Percentiles rank a stretch among this genome's conserved stretches.
These are phyloP conservation scores for Biancaea sappan DNA, from an alignment of 306 rosid genomes.

Conservation along the genomic window DNA sequence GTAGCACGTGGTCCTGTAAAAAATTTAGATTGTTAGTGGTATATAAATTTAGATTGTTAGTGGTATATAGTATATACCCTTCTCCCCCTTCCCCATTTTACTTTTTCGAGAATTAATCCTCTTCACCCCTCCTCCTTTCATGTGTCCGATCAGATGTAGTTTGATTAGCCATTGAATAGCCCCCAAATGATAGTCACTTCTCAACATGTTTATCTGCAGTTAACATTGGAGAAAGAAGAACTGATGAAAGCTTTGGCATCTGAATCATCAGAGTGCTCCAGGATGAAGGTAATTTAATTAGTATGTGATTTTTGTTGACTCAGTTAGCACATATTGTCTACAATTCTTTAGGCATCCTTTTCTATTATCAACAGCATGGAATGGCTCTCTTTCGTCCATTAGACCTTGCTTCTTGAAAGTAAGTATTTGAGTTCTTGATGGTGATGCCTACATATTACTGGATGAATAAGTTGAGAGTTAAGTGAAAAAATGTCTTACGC, in stretches of 20 bases:
- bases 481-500: not conserved
- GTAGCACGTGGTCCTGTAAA: constrained; percentile 47
- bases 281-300: constrained; percentile 66
- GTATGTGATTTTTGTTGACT: constrained; percentile 13
- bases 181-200: constrained; percentile 16
- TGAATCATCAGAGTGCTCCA: constrained; percentile 76
- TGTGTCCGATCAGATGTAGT: constrained; percentile 8
- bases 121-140: constrained; percentile 19
- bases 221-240: constrained; percentile 91
- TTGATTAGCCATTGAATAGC: constrained; percentile 19
- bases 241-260: constrained; percentile 70
- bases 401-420: constrained; percentile 1
- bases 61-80: not conserved
- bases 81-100: not conserved
- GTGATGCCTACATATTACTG: not conserved
- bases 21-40: not conserved
- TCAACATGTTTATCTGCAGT: constrained; percentile 54
- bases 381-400: not conserved
- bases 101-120: constrained; percentile 26
- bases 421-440: constrained; percentile 17
- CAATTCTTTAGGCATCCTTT: constrained; percentile 1
- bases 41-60: not conserved
- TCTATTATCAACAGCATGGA: constrained; percentile 7
- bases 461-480: not conserved
- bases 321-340: not conserved